These are phyloP conservation scores for Phallus indusiatus DNA, from an alignment of 768 basidiomycete genomes.

Conservation along the genomic window DNA sequence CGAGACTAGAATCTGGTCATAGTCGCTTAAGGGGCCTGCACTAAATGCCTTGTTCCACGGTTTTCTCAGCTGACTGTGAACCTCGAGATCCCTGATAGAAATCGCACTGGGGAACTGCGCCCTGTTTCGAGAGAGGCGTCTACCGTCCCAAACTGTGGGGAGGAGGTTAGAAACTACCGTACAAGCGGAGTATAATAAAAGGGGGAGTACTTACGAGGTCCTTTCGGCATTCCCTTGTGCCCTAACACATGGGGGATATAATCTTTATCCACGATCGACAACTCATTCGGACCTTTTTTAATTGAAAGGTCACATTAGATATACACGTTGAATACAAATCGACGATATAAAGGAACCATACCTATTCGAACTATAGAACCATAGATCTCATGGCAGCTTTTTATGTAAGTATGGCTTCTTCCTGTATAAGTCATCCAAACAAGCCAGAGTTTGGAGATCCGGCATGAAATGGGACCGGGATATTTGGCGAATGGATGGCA, in stretches of 20 bases:
- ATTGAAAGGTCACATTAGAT: no score
- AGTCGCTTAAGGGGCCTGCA: background rate
- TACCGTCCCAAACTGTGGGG: background rate
- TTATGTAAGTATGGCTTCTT: constrained; percentile 37
- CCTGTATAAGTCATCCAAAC: constrained; percentile 30
- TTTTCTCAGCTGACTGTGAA: background rate
- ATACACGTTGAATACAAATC: background rate
- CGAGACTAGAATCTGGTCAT: background rate
- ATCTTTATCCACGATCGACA: background rate
- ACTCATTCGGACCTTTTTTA: background rate
- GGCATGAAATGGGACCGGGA: constrained; percentile 40
- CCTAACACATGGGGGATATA: background rate
- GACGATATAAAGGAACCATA: constrained; percentile 15
- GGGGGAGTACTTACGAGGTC: background rate
- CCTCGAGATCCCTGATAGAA: background rate
- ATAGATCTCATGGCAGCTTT: constrained; percentile 41
- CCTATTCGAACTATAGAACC: constrained; percentile 52
- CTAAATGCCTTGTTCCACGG: background rate
- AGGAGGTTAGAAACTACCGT: background rate
- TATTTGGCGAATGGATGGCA: constrained; percentile 43
- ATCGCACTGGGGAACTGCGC: background rate
- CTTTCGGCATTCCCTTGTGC: background rate
- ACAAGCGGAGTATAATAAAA: no score
- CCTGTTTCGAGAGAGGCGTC: background rate
- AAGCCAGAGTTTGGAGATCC: constrained; percentile 31